A percentile compares a stretch with the other conserved stretches of the same genome.
Conservation (phyloP, 176 grass and related monocot genomes). For the sorghum (Sorghum bicolor) region Sorghum_bicolor_NCBIv3 NC_012873.2:6013501-6014000, state of each 20-base stretch:
- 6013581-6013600: background rate
- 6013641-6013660: slow-evolving; percentile 3
- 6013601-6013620: slow-evolving; percentile 39
- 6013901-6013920: background rate
- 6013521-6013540: background rate
- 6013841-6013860: background rate
- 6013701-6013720: background rate
- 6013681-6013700: background rate
- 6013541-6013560: background rate
- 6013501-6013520: slow-evolving; percentile 26
- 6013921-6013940: slow-evolving; percentile 27
- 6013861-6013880: background rate
- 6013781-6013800: background rate
- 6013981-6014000: slow-evolving; percentile 18
- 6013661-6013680: slow-evolving; percentile 6
- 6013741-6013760: background rate
- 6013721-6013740: background rate
- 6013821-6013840: background rate
- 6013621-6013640: slow-evolving; percentile 15
- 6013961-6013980: slow-evolving; percentile 17
- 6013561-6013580: background rate
- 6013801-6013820: background rate
- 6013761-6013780: background rate
- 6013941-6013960: slow-evolving; percentile 5
- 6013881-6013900: background rate